phyloP scores from a whole-genome alignment of 1,284 basidiomycete genomes.

The Vanrija humicola region DNA sequence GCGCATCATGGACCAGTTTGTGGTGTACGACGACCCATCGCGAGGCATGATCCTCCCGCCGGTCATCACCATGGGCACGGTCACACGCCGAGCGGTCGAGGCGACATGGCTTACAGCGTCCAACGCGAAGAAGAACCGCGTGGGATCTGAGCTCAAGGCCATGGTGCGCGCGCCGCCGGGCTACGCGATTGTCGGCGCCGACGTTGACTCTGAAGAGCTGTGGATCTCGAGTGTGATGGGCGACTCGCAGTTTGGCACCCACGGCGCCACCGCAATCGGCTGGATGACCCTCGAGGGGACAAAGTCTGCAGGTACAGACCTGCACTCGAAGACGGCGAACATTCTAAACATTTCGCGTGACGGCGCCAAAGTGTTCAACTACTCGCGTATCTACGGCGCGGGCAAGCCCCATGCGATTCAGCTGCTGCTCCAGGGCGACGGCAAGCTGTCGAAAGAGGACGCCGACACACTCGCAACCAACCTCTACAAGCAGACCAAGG shows the following conservation, averaged over 20 bases:
- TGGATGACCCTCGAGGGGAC: constrained; percentile 99
- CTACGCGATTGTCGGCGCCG: constrained; percentile 93
- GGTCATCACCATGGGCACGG: constrained; percentile 97
- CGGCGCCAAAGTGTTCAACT: constrained; percentile 98
- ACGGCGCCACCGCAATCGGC: constrained; percentile 94
- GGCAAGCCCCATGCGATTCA: constrained; percentile 92
- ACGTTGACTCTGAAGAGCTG: constrained; percentile 97
- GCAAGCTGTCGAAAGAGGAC: constrained; percentile 70
- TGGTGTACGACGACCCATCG: constrained; percentile 63
- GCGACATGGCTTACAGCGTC: constrained; percentile 98
- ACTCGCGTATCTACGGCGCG: constrained; percentile 96
- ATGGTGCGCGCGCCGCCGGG: constrained; percentile 94
- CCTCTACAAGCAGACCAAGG: constrained; percentile 91
- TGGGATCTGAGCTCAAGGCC: constrained; percentile 95
- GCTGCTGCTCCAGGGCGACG: constrained; percentile 80
- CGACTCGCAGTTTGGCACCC: constrained; percentile 95
- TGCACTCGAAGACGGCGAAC: constrained; percentile 93
- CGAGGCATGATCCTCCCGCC: constrained; percentile 93
- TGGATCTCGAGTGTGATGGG: constrained; percentile 99
- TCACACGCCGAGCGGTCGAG: constrained; percentile 95
- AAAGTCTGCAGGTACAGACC: constrained; percentile 90
- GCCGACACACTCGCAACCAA: constrained; percentile 79
- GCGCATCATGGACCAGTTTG: constrained; percentile 88
- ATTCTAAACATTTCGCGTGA: constrained; percentile 92
- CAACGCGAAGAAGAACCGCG: constrained; percentile 95